Percentiles rank a stretch among this genome's conserved stretches.
Evolutionary conservation across 257 asterid genomes (phyloP).

Genomic region (Plectranthus barbatus): DNA sequence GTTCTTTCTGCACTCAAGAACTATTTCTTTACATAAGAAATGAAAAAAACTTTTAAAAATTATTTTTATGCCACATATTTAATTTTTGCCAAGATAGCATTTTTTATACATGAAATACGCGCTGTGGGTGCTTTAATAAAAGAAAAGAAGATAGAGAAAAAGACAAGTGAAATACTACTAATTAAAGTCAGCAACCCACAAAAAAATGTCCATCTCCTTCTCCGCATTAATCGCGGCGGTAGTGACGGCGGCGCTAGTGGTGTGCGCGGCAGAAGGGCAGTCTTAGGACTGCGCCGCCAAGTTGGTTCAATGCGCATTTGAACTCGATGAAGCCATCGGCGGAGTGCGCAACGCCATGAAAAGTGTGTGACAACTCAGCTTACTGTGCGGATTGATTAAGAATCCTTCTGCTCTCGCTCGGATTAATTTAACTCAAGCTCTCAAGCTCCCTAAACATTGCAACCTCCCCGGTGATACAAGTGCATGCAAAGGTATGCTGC

Average conservation of each 20-base stretch:
- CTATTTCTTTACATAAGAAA: too few species aligned
- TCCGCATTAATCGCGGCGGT: too few species aligned
- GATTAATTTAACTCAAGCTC: slow-evolving; percentile 38
- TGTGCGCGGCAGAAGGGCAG: slow-evolving; percentile 16
- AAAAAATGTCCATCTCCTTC: too few species aligned
- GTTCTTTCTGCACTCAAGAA: too few species aligned
- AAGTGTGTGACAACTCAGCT: slow-evolving; percentile 33
- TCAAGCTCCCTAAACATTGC: slow-evolving; percentile 32
- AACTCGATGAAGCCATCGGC: slow-evolving; percentile 33
- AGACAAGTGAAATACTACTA: slow-evolving; percentile 11
- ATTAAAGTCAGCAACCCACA: too few species aligned
- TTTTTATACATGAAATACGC: too few species aligned
- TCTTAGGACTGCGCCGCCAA: slow-evolving; percentile 18
- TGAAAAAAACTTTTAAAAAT: too few species aligned
- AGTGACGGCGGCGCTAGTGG: slow-evolving; percentile 20
- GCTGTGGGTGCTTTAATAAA: too few species aligned
- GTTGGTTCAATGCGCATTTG: slow-evolving; percentile 28
- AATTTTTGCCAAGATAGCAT: too few species aligned
- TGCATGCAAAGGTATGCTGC: slow-evolving; percentile 28
- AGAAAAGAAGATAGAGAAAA: too few species aligned
- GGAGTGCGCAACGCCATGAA: slow-evolving; percentile 30
- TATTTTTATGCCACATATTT: too few species aligned
- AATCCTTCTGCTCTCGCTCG: slow-evolving; percentile 11
- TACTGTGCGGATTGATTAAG: slow-evolving; percentile 22
- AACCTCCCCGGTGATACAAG: slow-evolving; percentile 18